Conservation (phyloP, 2,329 filamentous ascomycete genomes). For the Phaeophleospora eucalypticola region DNA sequence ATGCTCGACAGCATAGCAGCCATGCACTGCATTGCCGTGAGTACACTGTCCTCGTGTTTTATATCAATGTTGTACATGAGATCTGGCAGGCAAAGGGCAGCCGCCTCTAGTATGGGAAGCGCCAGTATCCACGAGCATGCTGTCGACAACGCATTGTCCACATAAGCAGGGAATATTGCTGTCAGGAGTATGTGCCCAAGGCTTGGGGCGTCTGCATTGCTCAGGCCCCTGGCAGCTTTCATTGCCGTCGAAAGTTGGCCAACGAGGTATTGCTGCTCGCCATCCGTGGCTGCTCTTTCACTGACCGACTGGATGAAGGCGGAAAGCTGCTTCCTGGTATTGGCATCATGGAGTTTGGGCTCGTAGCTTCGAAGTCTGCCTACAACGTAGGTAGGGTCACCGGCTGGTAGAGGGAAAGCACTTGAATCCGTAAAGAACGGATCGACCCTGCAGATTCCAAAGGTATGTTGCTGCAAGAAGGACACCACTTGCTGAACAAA, state of each 20-base stretch:
- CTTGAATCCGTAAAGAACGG: constrained; percentile 58
- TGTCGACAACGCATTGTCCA: constrained; percentile 46
- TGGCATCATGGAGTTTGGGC: constrained; percentile 46
- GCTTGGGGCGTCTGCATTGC: constrained; percentile 34
- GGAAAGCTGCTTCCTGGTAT: constrained; percentile 52
- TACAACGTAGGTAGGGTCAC: constrained; percentile 60
- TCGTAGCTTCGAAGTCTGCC: constrained; percentile 58
- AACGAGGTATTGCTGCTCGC: constrained; percentile 54
- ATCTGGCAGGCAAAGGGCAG: constrained; percentile 40
- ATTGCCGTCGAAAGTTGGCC: constrained; percentile 52
- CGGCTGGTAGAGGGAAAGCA: constrained; percentile 56
- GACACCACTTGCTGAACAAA: constrained; percentile 60
- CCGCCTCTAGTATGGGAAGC: constrained; percentile 50
- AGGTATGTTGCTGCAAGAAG: constrained; percentile 58
- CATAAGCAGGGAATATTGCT: constrained; percentile 55
- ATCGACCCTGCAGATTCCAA: constrained; percentile 54
- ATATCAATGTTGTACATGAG: constrained; percentile 46
- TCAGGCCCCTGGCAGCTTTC: constrained; percentile 41
- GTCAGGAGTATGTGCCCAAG: constrained; percentile 51
- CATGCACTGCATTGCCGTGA: constrained; percentile 13
- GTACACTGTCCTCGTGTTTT: constrained; percentile 37
- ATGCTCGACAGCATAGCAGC: constrained; percentile 17
- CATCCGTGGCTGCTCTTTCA: constrained; percentile 55
- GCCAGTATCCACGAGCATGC: constrained; percentile 50
- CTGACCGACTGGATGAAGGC: constrained; percentile 58